Percentiles rank a stretch among this genome's conserved stretches.
Evolutionary conservation across 1,139 yeast genomes (phyloP).

Genomic region (Suhomyces bribrorum): DNA sequence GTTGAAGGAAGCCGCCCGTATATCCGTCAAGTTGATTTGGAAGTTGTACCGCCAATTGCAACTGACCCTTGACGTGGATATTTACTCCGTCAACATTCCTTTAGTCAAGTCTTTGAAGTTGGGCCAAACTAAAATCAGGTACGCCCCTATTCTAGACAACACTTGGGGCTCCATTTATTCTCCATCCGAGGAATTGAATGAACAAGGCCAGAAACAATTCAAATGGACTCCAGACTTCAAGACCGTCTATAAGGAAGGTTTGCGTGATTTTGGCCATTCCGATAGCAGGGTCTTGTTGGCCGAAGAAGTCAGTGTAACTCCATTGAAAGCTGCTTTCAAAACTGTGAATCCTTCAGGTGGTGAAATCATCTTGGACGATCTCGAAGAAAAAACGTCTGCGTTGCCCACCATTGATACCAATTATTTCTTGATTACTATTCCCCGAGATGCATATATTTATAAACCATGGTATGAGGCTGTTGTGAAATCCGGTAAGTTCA

Average conservation of each 20-base stretch:
- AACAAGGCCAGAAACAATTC: constrained; percentile 42
- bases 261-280: constrained; percentile 51
- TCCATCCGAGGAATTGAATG: constrained; percentile 21
- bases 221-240: constrained; percentile 85
- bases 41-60: constrained; percentile 63
- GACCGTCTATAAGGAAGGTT: constrained; percentile 62
- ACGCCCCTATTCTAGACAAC: constrained; percentile 78
- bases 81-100: constrained; percentile 86
- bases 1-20: constrained; percentile 65
- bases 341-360: constrained; percentile 58
- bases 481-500: constrained; percentile 24
- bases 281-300: constrained; percentile 57
- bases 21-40: constrained; percentile 63
- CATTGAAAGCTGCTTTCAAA: constrained; percentile 73
- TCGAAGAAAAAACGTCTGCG: not conserved
- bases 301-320: constrained; percentile 72
- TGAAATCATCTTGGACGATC: constrained; percentile 43
- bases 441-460: constrained; percentile 54
- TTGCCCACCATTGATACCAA: not conserved
- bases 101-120: constrained; percentile 52
- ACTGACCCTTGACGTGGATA: constrained; percentile 50
- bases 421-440: constrained; percentile 34
- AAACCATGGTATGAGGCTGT: constrained; percentile 54
- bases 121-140: constrained; percentile 59
- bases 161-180: constrained; percentile 68